These are phyloP conservation scores for Citropsis articulata DNA, from an alignment of 345 rosid species.

Conservation along the genomic window DNA sequence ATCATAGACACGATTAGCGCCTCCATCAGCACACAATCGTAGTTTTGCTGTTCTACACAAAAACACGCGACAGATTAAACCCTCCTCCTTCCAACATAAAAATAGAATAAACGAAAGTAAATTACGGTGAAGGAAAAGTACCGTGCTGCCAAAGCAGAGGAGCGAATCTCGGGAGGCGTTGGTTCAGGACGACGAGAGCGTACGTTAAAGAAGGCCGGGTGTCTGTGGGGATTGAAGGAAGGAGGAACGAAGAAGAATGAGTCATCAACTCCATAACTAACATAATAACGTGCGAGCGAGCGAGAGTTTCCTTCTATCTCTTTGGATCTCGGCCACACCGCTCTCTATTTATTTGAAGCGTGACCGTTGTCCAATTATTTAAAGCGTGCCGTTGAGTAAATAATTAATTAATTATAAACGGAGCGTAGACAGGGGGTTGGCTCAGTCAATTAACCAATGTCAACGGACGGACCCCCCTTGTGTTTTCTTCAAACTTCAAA, in stretches of 20 bases:
- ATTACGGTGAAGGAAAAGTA: conserved; percentile 17
- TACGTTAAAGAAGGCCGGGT: conserved; percentile 30
- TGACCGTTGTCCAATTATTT: too few species aligned
- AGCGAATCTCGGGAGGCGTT: conserved; percentile 63
- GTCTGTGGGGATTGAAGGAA: conserved; percentile 40
- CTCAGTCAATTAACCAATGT: too few species aligned
- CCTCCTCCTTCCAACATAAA: background rate
- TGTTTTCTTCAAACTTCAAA: background rate
- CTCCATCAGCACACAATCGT: conserved; percentile 94
- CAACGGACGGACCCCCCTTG: background rate
- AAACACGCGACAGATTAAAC: conserved; percentile 9
- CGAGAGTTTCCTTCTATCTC: background rate
- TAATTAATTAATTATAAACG: too few species aligned
- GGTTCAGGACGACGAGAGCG: conserved; percentile 78
- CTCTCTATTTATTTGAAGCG: background rate
- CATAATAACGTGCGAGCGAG: background rate
- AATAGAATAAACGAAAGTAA: background rate
- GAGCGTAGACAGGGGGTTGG: too few species aligned
- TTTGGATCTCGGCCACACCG: background rate
- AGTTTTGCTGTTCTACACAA: conserved; percentile 66
- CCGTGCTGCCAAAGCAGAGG: conserved; percentile 90
- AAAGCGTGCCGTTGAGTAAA: too few species aligned
- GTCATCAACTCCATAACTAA: conserved; percentile 55
- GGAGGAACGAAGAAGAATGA: conserved; percentile 78
- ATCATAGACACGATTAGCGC: conserved; percentile 92